Percentiles rank a stretch among this genome's conserved stretches.
Evolutionary conservation across 2,329 filamentous ascomycete genomes (phyloP).

Genomic region (Phialophora macrospora): DNA sequence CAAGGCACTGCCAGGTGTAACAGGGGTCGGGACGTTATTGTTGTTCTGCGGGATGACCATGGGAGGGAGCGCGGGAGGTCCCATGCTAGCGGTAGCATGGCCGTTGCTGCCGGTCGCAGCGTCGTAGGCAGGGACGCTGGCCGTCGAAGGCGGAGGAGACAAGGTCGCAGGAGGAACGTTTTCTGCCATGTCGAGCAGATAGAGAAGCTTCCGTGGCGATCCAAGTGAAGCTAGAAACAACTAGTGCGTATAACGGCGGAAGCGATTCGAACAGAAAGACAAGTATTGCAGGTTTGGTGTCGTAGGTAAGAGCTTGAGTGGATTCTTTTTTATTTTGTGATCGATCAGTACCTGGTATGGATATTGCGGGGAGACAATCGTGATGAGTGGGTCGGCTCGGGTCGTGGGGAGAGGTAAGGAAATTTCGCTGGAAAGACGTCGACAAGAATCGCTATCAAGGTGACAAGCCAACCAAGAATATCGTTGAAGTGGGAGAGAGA

Average conservation of each 20-base stretch:
- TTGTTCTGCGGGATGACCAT: conserved; percentile 92
- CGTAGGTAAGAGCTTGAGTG: conserved; percentile 21
- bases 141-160: conserved; percentile 69
- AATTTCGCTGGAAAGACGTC: conserved; percentile 29
- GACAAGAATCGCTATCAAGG: conserved; percentile 36
- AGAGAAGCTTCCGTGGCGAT: conserved; percentile 20
- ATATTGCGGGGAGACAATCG: conserved; percentile 19
- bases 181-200: conserved; percentile 71
- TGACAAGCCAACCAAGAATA: conserved; percentile 36
- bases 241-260: conserved; percentile 9
- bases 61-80: conserved; percentile 82
- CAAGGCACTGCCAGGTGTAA: conserved; percentile 80
- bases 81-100: conserved; percentile 63
- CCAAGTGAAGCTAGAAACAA: conserved; percentile 25
- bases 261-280: conserved; percentile 14
- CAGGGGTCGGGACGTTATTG: conserved; percentile 90
- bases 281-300: conserved; percentile 14
- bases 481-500: conserved; percentile 28
- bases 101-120: conserved; percentile 72
- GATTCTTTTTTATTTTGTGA: conserved; percentile 18
- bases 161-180: conserved; percentile 66
- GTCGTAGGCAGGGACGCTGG: conserved; percentile 74
- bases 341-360: conserved; percentile 19
- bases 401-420: conserved; percentile 25
- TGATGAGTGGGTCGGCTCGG: conserved; percentile 14